Base-by-base conservation (phyloP, 495 filamentous ascomycete species). In the Pseudoneurospora amorphoporcata region DNA sequence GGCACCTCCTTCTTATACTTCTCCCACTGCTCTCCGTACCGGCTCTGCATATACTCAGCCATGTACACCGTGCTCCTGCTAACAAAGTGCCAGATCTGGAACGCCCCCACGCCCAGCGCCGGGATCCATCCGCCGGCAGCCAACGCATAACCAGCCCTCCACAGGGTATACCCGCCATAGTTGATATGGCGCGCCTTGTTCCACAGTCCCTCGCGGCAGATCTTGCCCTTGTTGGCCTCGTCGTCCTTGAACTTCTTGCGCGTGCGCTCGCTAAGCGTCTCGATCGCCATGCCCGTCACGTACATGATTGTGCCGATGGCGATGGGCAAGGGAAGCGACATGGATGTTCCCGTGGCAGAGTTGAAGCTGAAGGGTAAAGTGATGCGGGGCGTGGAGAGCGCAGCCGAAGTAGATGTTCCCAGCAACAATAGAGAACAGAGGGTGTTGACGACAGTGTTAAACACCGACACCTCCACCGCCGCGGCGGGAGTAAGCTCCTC, bases 101-200 rank as follows among this genome's bases (percentile, higher is more conserved):
- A 86, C 6, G 69, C 69, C 6, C 75, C 83, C 32, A 86, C 75
- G 14, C 76, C 17, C 9, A 77, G 47, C 0, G 81, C 87, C 69
- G 76, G 84, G 16, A 79, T 68, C 83, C 83, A 84, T 0, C 88
- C 88, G 2, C 83, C 83, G 14, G 77, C 79, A 1, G 82, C 83
- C 74, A 89, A 70, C 17, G 84, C 83, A 74, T 86, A 88, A 3
- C 82, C 86, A 53, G 83, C 77, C 45, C 88, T 78, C 88, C 88
- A 89, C 3, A 90, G 39, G 1, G 86, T 84, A 75, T 87, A 89
- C 14, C 80, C 87, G 35, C 83, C 83, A 73, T 90, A 90, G 65
- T 90, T 90, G 76, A 87, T 82, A 71, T 91, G 87, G n/a, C 87
- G 83, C 5, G 87, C 85, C 74, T 84, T 74, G 3, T 76, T 73